phyloP scores from a whole-genome alignment of 495 filamentous ascomycete species.

The Tuber umbilicatum region DNA sequence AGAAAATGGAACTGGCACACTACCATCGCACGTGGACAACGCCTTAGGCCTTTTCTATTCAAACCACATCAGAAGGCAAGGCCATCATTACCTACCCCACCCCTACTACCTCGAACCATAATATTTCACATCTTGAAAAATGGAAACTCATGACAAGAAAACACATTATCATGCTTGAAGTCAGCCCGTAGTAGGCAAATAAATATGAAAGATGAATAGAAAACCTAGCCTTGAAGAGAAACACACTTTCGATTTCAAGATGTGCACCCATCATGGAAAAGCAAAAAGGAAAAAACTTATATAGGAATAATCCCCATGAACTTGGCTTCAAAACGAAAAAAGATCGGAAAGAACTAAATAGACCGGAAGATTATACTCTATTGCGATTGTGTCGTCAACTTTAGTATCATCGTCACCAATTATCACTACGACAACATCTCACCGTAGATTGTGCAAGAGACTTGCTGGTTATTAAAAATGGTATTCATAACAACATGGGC shows the following conservation, averaged over 20 bases:
- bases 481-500: neutral
- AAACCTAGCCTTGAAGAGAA: neutral
- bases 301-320: neutral
- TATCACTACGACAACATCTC: neutral
- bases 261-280: neutral
- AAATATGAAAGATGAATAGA: neutral
- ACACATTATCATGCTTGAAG: neutral
- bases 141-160: neutral
- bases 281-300: neutral
- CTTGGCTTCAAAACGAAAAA: neutral
- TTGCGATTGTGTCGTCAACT: neutral
- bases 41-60: neutral
- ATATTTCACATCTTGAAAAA: neutral
- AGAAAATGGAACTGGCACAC: neutral
- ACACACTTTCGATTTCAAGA: neutral
- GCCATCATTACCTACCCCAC: neutral
- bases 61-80: neutral
- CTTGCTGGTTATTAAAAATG: slow-evolving; percentile 2
- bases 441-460: neutral
- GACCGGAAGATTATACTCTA: neutral
- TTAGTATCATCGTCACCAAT: neutral
- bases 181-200: neutral
- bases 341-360: neutral
- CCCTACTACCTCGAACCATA: neutral
- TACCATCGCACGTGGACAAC: neutral